Evolutionary conservation across 176 grass and related monocot genomes (phyloP), one percentile per base, ranked within the genome.

Genomic region (Oropetium thomaeum): DNA sequence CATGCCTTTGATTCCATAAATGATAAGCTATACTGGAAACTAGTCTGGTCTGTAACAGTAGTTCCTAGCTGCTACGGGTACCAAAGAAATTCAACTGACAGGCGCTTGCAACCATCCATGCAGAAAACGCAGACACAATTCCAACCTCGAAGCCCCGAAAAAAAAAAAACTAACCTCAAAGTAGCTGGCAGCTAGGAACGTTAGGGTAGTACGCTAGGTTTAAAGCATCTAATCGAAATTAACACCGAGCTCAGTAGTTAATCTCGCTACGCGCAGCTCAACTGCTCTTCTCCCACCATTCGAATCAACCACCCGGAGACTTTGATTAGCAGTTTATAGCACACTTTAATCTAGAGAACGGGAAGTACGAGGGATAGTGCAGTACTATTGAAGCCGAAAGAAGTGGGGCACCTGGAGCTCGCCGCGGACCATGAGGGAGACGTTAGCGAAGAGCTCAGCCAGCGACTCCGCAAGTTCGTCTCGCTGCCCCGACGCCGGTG

Each of bases 401-500:
- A 31, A 32, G 15, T 4, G 5, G n/a, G 44, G 12, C 8, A 92
- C 96, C 96, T 99, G 86, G 38, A 99, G 91, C 81, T 99, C 91
- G 76, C 89, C 86, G 86, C 90, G 86, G 69, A 95, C 84, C 91
- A 92, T 99, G 63, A 82, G 38, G 82, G 96, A 90, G 63, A 95
- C 76, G 81, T 84, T 84, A 67, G 79, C 47, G 96, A 99, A 95
- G 79, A 99, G 87, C 76, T 90, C 91, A 1, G 37, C 58, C 12
- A 99, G 76, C 4, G 87, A 89, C 45, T 92, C 96, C 19, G 87
- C 80, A 1, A 99, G 90, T 60, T 90, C 85, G 28, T 93, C 90
- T 68, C 80, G 73, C 47, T 35, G 53, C 22, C 44, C 82, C 35
- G 44, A 4, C 71, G 74, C 68, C 55, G 59, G 61, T 65, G 40